Conservation (phyloP, 495 filamentous ascomycete species). For the Xylaria intraflava region DNA sequence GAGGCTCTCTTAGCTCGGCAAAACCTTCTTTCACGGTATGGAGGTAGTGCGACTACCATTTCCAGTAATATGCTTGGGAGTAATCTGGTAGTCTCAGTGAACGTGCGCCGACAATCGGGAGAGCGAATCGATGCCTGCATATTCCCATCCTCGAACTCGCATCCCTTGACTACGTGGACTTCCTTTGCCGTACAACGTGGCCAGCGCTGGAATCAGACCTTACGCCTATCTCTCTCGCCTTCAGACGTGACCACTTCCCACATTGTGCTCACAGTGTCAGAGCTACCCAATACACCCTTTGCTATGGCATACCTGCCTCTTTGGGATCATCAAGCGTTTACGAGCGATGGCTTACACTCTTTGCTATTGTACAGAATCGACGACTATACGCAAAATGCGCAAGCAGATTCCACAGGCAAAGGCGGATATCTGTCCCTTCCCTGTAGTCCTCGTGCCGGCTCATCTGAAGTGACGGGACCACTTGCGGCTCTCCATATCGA, state of each 20-base stretch:
- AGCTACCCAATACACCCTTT: slow-evolving; percentile 78
- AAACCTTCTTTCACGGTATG: slow-evolving; percentile 71
- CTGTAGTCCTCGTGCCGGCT: slow-evolving; percentile 61
- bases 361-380: slow-evolving; percentile 84
- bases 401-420: slow-evolving; percentile 49
- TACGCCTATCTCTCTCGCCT: slow-evolving; percentile 72
- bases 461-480: slow-evolving; percentile 70
- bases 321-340: slow-evolving; percentile 87
- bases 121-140: slow-evolving; percentile 82
- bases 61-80: slow-evolving; percentile 52
- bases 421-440: slow-evolving; percentile 81
- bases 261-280: slow-evolving; percentile 80
- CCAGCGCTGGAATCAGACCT: slow-evolving; percentile 77
- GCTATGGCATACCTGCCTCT: slow-evolving; percentile 89
- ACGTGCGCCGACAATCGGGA: slow-evolving; percentile 71
- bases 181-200: slow-evolving; percentile 73
- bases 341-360: slow-evolving; percentile 76
- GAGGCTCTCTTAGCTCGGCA: slow-evolving; percentile 69
- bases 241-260: slow-evolving; percentile 79
- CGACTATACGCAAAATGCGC: slow-evolving; percentile 60
- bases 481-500: slow-evolving; percentile 67
- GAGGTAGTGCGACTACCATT: slow-evolving; percentile 66
- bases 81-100: slow-evolving; percentile 83
- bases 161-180: slow-evolving; percentile 74
- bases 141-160: slow-evolving; percentile 72